Conservation (phyloP, 176 grass and related monocot species). For the Puya raimondii region DNA sequence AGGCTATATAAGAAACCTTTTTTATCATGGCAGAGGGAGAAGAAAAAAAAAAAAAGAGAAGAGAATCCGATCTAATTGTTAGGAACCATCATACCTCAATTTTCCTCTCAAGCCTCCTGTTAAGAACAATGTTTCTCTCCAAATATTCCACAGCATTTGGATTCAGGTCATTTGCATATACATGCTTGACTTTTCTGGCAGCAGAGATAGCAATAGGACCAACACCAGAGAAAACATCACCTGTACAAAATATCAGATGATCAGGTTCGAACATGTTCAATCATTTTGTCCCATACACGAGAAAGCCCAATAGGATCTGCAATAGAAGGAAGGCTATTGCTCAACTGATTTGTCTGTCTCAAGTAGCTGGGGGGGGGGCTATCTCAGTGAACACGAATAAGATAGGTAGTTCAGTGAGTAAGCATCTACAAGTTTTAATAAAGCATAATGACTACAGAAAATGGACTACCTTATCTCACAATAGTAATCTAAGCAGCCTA, state of each 20-base stretch:
- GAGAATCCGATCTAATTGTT: neutral
- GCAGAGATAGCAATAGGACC: conserved; percentile 81
- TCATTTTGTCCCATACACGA: too few relatives aligned
- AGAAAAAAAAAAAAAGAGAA: neutral
- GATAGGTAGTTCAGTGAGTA: too few relatives aligned
- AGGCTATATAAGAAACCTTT: neutral
- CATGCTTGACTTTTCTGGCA: conserved; percentile 70
- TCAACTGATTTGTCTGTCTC: neutral
- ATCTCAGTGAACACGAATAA: neutral
- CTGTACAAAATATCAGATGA: conserved; percentile 24
- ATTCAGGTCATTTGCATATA: conserved; percentile 96
- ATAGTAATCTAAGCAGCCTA: neutral
- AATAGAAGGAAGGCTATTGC: neutral
- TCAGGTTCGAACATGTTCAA: neutral
- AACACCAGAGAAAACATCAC: conserved; percentile 86
- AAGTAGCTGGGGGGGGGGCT: neutral
- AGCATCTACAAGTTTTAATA: too few relatives aligned
- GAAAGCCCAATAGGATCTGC: neutral
- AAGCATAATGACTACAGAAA: neutral
- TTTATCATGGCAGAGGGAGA: neutral
- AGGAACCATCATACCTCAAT: conserved; percentile 44
- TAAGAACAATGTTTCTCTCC: conserved; percentile 76
- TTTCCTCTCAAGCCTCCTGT: conserved; percentile 86
- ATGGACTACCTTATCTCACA: neutral
- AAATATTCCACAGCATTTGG: conserved; percentile 77